These are phyloP conservation scores for Spironucleus salmonicida DNA, from an alignment of 208 protist species.

Conservation along the genomic window DNA sequence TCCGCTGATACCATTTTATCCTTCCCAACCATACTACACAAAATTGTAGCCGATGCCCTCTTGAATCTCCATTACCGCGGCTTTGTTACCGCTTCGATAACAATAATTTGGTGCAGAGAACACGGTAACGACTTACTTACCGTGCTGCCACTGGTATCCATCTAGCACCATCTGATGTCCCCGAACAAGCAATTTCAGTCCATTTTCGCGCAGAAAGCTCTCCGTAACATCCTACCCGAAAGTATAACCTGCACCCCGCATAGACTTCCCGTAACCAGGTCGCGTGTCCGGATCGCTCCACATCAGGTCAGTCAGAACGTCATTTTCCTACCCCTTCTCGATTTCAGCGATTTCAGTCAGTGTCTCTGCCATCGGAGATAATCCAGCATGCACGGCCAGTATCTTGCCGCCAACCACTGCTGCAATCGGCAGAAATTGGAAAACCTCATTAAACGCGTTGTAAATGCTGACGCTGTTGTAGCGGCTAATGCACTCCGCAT, in stretches of 20 bases:
- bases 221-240: slow-evolving; percentile 22
- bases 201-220: slow-evolving; percentile 16
- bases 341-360: slow-evolving; percentile 37
- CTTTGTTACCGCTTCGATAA: slow-evolving; percentile 3
- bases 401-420: slow-evolving; percentile 26
- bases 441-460: not conserved
- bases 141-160: not conserved
- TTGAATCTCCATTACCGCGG: not conserved
- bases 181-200: slow-evolving; percentile 20
- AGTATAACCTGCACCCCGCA: slow-evolving; percentile 23
- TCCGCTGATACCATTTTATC: too few relatives aligned
- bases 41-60: not conserved
- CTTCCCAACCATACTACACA: too few relatives aligned
- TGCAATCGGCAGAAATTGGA: slow-evolving; percentile 29
- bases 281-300: slow-evolving; percentile 41
- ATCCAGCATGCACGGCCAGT: slow-evolving; percentile 35
- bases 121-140: not conserved
- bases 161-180: not conserved
- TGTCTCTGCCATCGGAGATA: slow-evolving; percentile 1
- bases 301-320: slow-evolving; percentile 45
- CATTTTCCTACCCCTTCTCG: slow-evolving; percentile 44
- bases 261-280: not conserved
- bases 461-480: slow-evolving; percentile 18
- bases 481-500: slow-evolving; percentile 19
- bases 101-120: slow-evolving; percentile 29